A percentile compares a stretch with the other conserved stretches of the same genome.
Conservation (phyloP, 495 filamentous ascomycete species). For the Neurospora discreta region DNA sequence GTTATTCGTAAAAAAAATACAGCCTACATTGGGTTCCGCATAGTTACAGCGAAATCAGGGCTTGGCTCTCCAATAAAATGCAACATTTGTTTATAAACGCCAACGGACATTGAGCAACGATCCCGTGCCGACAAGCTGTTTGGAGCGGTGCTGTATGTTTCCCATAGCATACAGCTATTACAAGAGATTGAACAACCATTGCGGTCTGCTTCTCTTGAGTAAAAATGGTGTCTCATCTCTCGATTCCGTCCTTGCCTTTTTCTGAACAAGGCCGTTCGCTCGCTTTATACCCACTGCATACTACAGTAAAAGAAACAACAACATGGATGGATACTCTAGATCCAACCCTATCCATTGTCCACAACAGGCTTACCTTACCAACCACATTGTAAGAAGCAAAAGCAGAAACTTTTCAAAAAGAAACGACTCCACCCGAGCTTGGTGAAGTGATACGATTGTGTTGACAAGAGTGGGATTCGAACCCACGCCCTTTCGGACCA, state of each 20-base stretch:
- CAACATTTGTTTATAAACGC: not conserved
- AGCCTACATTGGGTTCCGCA: not conserved
- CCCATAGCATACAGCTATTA: not conserved
- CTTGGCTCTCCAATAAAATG: slow-evolving; percentile 9
- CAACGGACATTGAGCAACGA: not conserved
- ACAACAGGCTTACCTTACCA: too few relatives aligned
- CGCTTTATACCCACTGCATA: too few relatives aligned
- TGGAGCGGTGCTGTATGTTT: not conserved
- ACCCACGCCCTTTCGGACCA: slow-evolving; percentile 27
- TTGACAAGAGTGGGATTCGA: slow-evolving; percentile 27
- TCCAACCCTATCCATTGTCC: too few relatives aligned
- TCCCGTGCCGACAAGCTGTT: not conserved
- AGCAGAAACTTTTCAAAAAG: not conserved
- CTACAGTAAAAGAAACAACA: too few relatives aligned
- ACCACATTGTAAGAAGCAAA: not conserved
- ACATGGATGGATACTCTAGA: too few relatives aligned
- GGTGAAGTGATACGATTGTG: not conserved
- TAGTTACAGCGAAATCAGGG: slow-evolving; percentile 34
- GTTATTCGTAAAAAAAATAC: not conserved
- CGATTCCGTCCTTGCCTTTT: too few relatives aligned
- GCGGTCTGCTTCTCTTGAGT: too few relatives aligned
- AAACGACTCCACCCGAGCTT: not conserved
- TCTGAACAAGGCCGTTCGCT: not conserved
- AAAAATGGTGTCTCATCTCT: too few relatives aligned
- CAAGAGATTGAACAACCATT: not conserved